These are phyloP conservation scores for Exophiala spinifera DNA, from an alignment of 2,329 filamentous ascomycete genomes.

Conservation along the genomic window DNA sequence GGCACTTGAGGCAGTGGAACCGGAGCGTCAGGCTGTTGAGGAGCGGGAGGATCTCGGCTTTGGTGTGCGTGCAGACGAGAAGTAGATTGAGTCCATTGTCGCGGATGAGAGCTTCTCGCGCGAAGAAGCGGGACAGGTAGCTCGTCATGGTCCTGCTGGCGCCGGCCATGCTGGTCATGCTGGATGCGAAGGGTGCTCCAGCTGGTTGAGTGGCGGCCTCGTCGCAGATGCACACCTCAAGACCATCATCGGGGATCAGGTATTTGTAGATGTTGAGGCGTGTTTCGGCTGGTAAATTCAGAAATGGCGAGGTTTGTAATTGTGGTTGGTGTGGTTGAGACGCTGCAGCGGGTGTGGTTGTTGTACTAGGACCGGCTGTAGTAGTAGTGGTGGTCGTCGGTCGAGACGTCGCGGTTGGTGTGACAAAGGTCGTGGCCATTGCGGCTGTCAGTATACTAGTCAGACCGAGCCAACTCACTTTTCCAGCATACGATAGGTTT, in stretches of 20 bases:
- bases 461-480: too few relatives aligned
- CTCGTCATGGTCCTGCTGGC: too few relatives aligned
- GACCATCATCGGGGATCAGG: conserved; percentile 13
- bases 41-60: conserved; percentile 8
- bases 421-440: too few relatives aligned
- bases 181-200: not conserved
- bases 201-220: too few relatives aligned
- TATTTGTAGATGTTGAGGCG: conserved; percentile 21
- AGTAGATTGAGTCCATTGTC: conserved; percentile 19
- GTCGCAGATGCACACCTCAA: conserved; percentile 20
- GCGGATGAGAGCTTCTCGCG: conserved; percentile 13
- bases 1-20: conserved; percentile 19
- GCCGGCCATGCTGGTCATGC: too few relatives aligned
- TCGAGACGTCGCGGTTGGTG: too few relatives aligned
- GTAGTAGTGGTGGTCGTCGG: too few relatives aligned
- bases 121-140: conserved; percentile 10
- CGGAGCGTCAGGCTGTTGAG: conserved; percentile 7
- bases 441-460: too few relatives aligned
- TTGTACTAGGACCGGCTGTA: too few relatives aligned
- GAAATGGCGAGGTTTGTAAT: conserved; percentile 8
- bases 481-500: too few relatives aligned
- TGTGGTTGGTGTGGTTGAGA: too few relatives aligned
- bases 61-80: conserved; percentile 5
- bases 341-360: too few relatives aligned
- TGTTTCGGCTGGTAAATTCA: conserved; percentile 15